A percentile compares a stretch with the other conserved stretches of the same genome.
phyloP scores from a whole-genome alignment of 2,329 filamentous ascomycete genomes.

The Dissoconium aciculare region DNA sequence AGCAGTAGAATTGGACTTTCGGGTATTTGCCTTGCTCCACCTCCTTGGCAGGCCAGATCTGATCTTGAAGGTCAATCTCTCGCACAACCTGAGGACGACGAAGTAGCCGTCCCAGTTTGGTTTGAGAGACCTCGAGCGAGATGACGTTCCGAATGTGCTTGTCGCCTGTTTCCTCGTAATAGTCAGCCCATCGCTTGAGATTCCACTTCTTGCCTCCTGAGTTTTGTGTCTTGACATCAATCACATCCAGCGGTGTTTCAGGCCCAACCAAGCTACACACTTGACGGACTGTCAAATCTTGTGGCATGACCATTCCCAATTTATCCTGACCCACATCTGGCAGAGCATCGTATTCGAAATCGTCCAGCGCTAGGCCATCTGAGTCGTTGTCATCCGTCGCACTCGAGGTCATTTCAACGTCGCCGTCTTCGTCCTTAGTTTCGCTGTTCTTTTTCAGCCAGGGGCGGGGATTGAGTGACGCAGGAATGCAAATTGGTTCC shows the following conservation, averaged over 20 bases:
- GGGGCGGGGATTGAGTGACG: conserved; percentile 42
- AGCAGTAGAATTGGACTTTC: conserved; percentile 52
- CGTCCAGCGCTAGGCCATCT: conserved; percentile 19
- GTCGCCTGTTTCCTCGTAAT: conserved; percentile 47
- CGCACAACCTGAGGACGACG: conserved; percentile 49
- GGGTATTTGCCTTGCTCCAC: conserved; percentile 42
- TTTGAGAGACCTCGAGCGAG: conserved; percentile 52
- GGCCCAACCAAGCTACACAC: conserved; percentile 50
- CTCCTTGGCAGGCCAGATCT: conserved; percentile 40
- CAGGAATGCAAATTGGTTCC: conserved; percentile 52
- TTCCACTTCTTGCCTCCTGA: conserved; percentile 47
- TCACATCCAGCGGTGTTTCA: conserved; percentile 49
- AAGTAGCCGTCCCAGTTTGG: conserved; percentile 45
- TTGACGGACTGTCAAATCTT: conserved; percentile 46
- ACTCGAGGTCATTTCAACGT: conserved; percentile 2
- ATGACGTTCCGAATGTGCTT: conserved; percentile 55
- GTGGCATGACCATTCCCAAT: conserved; percentile 53
- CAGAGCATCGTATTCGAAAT: conserved; percentile 36
- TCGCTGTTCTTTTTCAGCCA: conserved; percentile 16
- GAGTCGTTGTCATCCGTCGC: conserved; percentile 18
- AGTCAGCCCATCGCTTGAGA: conserved; percentile 50
- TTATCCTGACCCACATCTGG: conserved; percentile 48
- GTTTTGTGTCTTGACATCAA: conserved; percentile 55
- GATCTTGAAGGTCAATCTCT: conserved; percentile 44
- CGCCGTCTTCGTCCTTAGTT: conserved; percentile 1